These are phyloP conservation scores for Mucor velutinosus DNA, from an alignment of 371 early-diverging fungal genomes.

Conservation along the genomic window DNA sequence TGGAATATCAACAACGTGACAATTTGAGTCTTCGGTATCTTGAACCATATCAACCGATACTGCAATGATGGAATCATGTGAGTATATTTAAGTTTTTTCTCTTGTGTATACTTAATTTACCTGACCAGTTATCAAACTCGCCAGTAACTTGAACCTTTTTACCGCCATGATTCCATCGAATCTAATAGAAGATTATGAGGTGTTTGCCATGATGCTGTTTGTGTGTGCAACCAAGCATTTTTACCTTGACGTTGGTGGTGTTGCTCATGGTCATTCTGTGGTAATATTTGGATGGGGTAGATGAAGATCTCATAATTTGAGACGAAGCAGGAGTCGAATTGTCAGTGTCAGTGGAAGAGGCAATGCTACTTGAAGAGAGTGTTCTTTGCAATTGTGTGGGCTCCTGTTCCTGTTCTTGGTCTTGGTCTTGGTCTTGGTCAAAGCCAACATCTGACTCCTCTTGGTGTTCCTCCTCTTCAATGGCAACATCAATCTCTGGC, in stretches of 20 bases:
- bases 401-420: background rate
- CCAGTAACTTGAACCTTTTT: conserved; percentile 53
- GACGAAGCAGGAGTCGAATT: conserved; percentile 10
- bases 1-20: conserved; percentile 29
- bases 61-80: conserved; percentile 1
- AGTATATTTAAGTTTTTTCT: background rate
- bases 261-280: background rate
- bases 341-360: conserved; percentile 11
- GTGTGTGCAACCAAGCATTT: background rate
- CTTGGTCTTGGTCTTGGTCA: conserved; percentile 5
- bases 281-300: background rate
- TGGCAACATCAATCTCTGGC: background rate
- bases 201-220: background rate
- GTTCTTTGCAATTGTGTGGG: background rate
- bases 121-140: conserved; percentile 56
- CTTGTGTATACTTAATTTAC: conserved; percentile 19
- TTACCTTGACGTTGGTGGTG: background rate
- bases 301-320: conserved; percentile 6
- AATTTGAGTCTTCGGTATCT: conserved; percentile 19
- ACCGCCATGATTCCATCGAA: conserved; percentile 55
- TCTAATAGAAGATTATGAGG: conserved; percentile 23
- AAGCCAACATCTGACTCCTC: background rate
- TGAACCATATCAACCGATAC: conserved; percentile 23
- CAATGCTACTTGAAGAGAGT: conserved; percentile 7
- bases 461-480: background rate